Evolutionary conservation across 1,139 yeast species (phyloP), one percentile per base, ranked within the genome.

Genomic region (Yamadazyma triangularis): DNA sequence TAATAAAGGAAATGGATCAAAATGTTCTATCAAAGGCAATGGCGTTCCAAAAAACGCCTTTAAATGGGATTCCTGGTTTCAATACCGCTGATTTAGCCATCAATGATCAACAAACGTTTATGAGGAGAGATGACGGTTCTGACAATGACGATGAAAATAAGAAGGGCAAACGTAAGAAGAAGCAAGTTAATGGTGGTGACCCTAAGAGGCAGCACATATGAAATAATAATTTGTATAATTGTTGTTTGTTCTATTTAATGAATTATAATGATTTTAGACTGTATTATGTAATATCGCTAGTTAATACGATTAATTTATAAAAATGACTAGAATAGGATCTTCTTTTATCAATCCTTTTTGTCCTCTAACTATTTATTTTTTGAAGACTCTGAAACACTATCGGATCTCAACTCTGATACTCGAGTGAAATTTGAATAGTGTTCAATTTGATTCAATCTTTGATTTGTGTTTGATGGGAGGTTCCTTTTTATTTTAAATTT

Each of bases 41-140:
- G 40, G 65, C 66, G 37, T 77, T 86, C 42, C 87, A 81, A 33
- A 77, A 73, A 44, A 79, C 89, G 1, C 76, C 86, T 0, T 71
- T 74, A 9, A 68, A 76, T 31, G 94, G 94, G 1, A 73, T 86
- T 15, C 88, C 91, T 0, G 94, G 93, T 1, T 84, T 85, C 51
- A 85, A 83, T 44, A 64, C 81, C 5, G 64, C 77, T 2, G 76
- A 79, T 41, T 65, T 85, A 47, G 94, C 84, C 4, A 73, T 81
- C 30, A 73, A 73, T 37, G 81, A 73, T 38, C 67, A 66, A 41
- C 68, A 62, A 32, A 57, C 64, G 18, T 47, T 64, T 30, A 63
- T 62, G 60, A 51, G 73, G 38, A 60, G 70, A 8, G 73, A 66
- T 30, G 73, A 67, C 35, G 54, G 57, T 41, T 51, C 56, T 8